Base-by-base conservation (phyloP, 257 asterid genomes). In the Penstemon eatonii region DNA sequence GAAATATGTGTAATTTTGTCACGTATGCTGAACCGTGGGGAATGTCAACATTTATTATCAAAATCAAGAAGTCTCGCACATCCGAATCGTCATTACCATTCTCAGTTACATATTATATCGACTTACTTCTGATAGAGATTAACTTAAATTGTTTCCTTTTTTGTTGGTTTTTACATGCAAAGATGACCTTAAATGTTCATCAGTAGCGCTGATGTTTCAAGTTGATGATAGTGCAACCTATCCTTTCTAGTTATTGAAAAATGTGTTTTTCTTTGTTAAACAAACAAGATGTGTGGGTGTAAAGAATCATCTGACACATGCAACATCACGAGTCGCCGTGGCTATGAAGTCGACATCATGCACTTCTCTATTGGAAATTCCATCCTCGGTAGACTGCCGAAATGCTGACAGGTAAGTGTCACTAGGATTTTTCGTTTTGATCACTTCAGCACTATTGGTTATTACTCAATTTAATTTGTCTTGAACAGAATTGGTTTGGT, bases 121-220 rank as follows among this genome's bases (percentile, higher is more conserved):
- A 25, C 33, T 25, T 25, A 25, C 33, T 25, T 25, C 33, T 25
- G 33, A 25, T 25, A 25, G 33, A 25, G 2, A 25, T 25, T 25
- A 25, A 25, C 33, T 25, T 25, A 25, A 25, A 25, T 49, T 49
- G 12, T 9, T 72, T 15, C 33, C 52, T 45, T 42, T 60, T 72
- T 9, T 18, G 13, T 43, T 50, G 66, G 40, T 12, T 67, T 71
- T 71, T 68, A 25, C 74, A 60, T 75, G 81, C 92, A 90, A 96
- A 70, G 83, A 88, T 45, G 76, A 82, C 61, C 47, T 76, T 60
- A 86, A 79, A 68, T 86, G 96, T 68, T 95, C 96, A 59, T 90
- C 96, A 56, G 87, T 86, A 6, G 92, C 95, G 6, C 74, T 90
- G 80, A 90, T 90, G 97, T 88, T 88, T 80, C 97, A 86, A 85